These are phyloP conservation scores for Saussurea involucrata DNA, from an alignment of 129 eudicot species.

Conservation along the genomic window DNA sequence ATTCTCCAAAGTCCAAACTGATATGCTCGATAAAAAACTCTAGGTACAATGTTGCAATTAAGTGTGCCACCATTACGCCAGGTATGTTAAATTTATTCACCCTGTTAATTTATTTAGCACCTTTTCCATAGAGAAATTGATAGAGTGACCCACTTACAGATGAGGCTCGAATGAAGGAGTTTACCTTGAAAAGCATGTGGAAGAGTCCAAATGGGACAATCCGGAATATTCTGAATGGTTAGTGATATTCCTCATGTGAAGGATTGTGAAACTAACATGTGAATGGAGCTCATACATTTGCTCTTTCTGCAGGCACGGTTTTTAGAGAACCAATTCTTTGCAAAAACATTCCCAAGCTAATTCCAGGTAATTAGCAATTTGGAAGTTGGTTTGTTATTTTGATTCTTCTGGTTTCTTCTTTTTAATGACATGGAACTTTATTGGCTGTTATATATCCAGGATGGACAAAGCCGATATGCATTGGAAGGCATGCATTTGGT, in stretches of 20 bases:
- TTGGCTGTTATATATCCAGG: slow-evolving; percentile 37
- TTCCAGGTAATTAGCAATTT: slow-evolving; percentile 53
- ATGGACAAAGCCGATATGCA: slow-evolving; percentile 95
- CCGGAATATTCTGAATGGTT: slow-evolving; percentile 81
- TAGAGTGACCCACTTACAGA: slow-evolving; percentile 23
- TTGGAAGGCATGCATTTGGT: slow-evolving; percentile 97
- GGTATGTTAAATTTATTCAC: slow-evolving; percentile 39
- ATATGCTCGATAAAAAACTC: slow-evolving; percentile 7
- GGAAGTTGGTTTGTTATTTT: not conserved
- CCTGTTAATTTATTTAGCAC: not conserved
- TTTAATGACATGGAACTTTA: not conserved
- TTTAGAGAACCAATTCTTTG: slow-evolving; percentile 92
- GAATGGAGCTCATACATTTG: not conserved
- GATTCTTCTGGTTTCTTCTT: not conserved
- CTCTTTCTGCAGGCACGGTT: slow-evolving; percentile 62
- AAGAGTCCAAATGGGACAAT: slow-evolving; percentile 93
- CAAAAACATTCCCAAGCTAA: slow-evolving; percentile 78
- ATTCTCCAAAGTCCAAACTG: not conserved
- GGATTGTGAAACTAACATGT: not conserved
- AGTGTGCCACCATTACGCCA: slow-evolving; percentile 98
- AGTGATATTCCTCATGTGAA: not conserved
- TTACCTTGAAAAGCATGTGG: slow-evolving; percentile 77
- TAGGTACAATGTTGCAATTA: slow-evolving; percentile 95
- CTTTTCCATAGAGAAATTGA: not conserved
- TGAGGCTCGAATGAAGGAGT: slow-evolving; percentile 62